These are phyloP conservation scores for Pseudogymnoascus sp. DNA, from an alignment of 2,329 filamentous ascomycete species.

Conservation along the genomic window DNA sequence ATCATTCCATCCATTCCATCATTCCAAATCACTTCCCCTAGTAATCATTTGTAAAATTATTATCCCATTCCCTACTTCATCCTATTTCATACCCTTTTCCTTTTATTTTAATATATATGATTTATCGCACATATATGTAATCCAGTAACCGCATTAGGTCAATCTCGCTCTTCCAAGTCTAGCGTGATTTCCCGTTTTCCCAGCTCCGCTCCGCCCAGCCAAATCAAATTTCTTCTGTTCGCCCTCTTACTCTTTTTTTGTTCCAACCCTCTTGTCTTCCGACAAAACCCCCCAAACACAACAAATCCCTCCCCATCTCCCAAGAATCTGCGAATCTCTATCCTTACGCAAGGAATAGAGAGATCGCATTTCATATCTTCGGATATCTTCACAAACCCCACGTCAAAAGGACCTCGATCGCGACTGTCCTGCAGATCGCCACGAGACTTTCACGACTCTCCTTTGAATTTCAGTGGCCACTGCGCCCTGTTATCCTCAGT, in stretches of 20 bases:
- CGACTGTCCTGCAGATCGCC: conserved; percentile 8
- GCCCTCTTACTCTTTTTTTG: conserved; percentile 9
- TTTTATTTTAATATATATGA: background rate
- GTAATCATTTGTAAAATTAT: background rate
- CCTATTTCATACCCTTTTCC: background rate
- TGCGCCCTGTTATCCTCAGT: background rate
- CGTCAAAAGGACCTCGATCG: background rate
- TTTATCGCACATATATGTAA: conserved; percentile 7
- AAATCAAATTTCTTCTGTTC: conserved; percentile 10
- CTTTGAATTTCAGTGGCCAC: conserved; percentile 12
- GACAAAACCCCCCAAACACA: background rate
- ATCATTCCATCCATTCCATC: background rate
- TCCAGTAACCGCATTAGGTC: conserved; percentile 3
- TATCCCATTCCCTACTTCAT: background rate
- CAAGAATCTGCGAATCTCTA: conserved; percentile 10
- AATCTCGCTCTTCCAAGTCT: background rate
- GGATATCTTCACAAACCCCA: conserved; percentile 4
- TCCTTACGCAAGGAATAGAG: conserved; percentile 11
- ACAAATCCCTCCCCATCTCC: background rate
- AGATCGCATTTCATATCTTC: conserved; percentile 12
- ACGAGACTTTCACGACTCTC: conserved; percentile 8
- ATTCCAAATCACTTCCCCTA: background rate
- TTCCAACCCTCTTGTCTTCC: conserved; percentile 9
- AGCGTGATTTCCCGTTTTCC: conserved; percentile 10
- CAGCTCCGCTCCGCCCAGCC: conserved; percentile 8